Conservation (phyloP, 805 yeast species). For the Blastobotrys chiropterorum region DNA sequence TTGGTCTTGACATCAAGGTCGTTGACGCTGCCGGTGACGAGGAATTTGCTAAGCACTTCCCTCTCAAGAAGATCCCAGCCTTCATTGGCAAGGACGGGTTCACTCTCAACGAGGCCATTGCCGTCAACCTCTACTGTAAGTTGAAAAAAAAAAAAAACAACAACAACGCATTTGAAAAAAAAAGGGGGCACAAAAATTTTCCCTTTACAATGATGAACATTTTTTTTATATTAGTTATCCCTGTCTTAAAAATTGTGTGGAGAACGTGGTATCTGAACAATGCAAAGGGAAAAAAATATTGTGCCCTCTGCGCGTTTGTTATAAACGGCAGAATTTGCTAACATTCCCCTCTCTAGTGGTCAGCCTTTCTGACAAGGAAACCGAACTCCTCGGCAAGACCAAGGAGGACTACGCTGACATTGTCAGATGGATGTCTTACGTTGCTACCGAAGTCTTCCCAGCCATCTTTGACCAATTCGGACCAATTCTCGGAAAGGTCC, state of each 20-base stretch:
- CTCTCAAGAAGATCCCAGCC: constrained; percentile 54
- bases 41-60: constrained; percentile 45
- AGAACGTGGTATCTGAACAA: constrained; percentile 8
- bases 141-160: no score
- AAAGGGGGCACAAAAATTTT: background rate
- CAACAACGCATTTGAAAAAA: background rate
- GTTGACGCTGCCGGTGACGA: constrained; percentile 32
- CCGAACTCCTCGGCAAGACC: constrained; percentile 58
- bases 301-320: background rate
- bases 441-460: constrained; percentile 59
- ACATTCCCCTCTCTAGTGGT: constrained; percentile 13
- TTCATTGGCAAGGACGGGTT: constrained; percentile 61
- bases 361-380: constrained; percentile 25
- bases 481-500: constrained; percentile 55
- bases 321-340: background rate
- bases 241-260: constrained; percentile 32
- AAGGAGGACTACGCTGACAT: constrained; percentile 57
- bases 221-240: constrained; percentile 34
- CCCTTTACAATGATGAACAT: constrained; percentile 26
- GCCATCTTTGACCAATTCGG: constrained; percentile 44
- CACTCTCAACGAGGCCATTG: constrained; percentile 57
- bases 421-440: constrained; percentile 71
- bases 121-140: constrained; percentile 50
- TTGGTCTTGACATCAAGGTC: constrained; percentile 51
- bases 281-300: background rate